A percentile compares a stretch with the other conserved stretches of the same genome.
phyloP scores from a whole-genome alignment of 2,329 filamentous ascomycete genomes.

The Eutypa lata region DNA sequence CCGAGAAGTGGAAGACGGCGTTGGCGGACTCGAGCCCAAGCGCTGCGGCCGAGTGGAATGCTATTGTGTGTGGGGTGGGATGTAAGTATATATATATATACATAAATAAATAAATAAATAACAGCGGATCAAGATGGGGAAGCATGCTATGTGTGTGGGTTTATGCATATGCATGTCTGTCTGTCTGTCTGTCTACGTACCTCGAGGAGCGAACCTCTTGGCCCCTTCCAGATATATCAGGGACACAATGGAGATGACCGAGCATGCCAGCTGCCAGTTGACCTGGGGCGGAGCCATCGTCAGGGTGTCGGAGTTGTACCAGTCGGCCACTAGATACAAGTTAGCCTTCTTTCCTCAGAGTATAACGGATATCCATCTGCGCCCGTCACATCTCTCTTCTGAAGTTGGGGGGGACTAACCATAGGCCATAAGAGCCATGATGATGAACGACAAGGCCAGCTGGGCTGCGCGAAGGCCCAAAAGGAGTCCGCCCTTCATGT shows the following conservation, averaged over 20 bases:
- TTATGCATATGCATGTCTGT: neutral
- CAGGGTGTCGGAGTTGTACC: conserved; percentile 55
- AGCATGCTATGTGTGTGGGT: neutral
- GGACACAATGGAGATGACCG: conserved; percentile 53
- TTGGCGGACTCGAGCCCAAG: conserved; percentile 50
- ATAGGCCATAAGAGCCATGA: conserved; percentile 47
- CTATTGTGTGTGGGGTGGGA: conserved; percentile 17
- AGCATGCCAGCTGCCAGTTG: conserved; percentile 55
- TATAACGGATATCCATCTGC: neutral
- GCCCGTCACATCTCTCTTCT: too few species aligned
- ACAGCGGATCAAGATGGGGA: too few species aligned
- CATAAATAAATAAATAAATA: too few species aligned
- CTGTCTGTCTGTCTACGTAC: conserved; percentile 28
- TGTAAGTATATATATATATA: neutral
- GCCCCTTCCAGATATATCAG: conserved; percentile 51
- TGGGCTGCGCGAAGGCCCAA: conserved; percentile 45
- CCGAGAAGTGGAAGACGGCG: conserved; percentile 55
- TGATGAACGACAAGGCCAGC: conserved; percentile 40
- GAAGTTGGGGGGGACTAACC: conserved; percentile 34
- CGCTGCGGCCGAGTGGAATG: conserved; percentile 46
- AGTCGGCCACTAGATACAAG: conserved; percentile 52
- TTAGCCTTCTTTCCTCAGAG: neutral
- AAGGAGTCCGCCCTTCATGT: conserved; percentile 36
- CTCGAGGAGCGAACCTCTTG: conserved; percentile 41
- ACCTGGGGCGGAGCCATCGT: conserved; percentile 53